These are phyloP conservation scores for Sanghuangporus sanghuang DNA, from an alignment of 1,284 basidiomycete genomes.

Conservation along the genomic window DNA sequence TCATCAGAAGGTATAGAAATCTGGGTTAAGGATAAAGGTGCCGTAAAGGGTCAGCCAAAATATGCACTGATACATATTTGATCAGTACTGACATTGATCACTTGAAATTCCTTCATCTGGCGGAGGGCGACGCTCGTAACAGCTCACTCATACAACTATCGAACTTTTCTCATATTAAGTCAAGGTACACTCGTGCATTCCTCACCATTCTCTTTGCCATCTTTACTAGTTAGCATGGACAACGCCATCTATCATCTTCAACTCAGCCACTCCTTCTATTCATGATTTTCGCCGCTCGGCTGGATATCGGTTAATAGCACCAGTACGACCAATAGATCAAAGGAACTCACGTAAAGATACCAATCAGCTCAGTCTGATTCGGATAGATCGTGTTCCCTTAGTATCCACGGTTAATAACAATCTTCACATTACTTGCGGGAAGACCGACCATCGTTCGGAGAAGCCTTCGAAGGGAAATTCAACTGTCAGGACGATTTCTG, in stretches of 20 bases:
- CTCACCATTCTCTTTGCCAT: not conserved
- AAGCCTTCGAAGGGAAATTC: constrained; percentile 29
- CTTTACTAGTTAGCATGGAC: not conserved
- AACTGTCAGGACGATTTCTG: not conserved
- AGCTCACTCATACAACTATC: too few relatives aligned
- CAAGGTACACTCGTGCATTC: too few relatives aligned
- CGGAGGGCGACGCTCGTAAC: too few relatives aligned
- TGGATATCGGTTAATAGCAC: not conserved
- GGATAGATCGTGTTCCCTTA: constrained; percentile 40
- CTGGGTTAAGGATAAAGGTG: too few relatives aligned
- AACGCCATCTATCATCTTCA: not conserved
- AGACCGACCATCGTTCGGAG: constrained; percentile 47
- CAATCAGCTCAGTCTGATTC: constrained; percentile 48
- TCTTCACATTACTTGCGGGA: not conserved
- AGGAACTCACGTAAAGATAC: constrained; percentile 31
- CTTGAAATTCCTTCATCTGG: too few relatives aligned
- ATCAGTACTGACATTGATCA: too few relatives aligned
- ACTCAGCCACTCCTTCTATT: not conserved
- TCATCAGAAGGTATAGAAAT: too few relatives aligned
- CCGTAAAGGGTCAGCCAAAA: too few relatives aligned
- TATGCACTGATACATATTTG: too few relatives aligned
- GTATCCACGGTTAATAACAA: constrained; percentile 1
- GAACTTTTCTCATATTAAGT: too few relatives aligned
- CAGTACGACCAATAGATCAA: not conserved
- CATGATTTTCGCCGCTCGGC: constrained; percentile 10